Evolutionary conservation across 2,329 filamentous ascomycete genomes (phyloP), one percentile per base, ranked within the genome.

Genomic region (Didymosphaeria variabile): DNA sequence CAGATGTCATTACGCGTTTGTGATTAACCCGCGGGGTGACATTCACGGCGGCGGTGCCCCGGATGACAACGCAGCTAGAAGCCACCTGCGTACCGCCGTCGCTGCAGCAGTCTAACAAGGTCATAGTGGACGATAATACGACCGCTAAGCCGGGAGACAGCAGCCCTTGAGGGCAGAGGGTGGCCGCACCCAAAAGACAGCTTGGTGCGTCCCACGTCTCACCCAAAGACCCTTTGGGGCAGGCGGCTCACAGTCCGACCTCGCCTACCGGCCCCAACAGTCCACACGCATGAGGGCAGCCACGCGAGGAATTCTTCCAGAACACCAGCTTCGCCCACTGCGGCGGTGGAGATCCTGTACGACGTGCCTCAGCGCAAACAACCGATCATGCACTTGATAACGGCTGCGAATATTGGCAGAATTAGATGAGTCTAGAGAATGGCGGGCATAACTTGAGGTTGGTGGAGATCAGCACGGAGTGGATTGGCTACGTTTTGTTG

Each of bases 341-440:
- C 49, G 44, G 55, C 55, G 55, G 47, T 45, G 53, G 54, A 44
- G 40, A 49, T 36, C 46, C 36, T 51, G 59, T 54, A 44, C 58
- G 52, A 59, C 45, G 17, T 67, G 69, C 63, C 57, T 67, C 63
- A 65, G 50, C 50, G 56, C 55, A 65, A 65, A 66, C 60, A 65
- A 51, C 60, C 65, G 63, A 50, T 58, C 46, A 69, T 68, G 66
- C 66, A 53, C 53, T 58, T 58, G 21, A 66, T 65, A 67, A 19
- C 42, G 44, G 52, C 34, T 42, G 31, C 44, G 50, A 55, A 66
- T 67, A 60, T 64, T 65, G 57, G 61, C 62, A 61, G 54, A 54
- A 49, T 40, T 17, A 10, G 3, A 21, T 42, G 23, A 26, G 46
- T 45, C 17, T 31, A 34, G 32, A 40, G 40, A 40, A 44, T 13